Evolutionary conservation across 495 filamentous ascomycete species (phyloP).

Genomic region (Penicillium psychrofluorescens): DNA sequence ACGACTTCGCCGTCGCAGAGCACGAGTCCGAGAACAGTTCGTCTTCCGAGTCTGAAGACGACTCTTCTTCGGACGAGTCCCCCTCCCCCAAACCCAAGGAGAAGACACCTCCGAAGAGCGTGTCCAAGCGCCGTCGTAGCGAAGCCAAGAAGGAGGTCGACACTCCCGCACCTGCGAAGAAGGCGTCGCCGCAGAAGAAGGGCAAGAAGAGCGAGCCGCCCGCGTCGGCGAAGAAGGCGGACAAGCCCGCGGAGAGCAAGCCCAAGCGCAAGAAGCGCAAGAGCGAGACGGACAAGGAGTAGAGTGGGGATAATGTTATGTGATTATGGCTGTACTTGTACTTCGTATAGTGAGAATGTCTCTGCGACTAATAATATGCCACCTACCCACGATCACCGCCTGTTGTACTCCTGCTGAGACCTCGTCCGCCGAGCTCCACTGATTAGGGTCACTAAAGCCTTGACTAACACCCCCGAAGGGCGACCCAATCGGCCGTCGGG

Average conservation of each 20-base stretch:
- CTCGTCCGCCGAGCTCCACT: not conserved
- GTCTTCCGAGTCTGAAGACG: slow-evolving; percentile 40
- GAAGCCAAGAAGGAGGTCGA: slow-evolving; percentile 39
- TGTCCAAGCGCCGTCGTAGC: slow-evolving; percentile 40
- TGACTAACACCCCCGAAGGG: slow-evolving; percentile 18
- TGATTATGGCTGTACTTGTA: slow-evolving; percentile 3
- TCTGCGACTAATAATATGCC: too few species aligned
- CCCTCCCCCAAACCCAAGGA: slow-evolving; percentile 37
- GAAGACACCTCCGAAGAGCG: slow-evolving; percentile 47
- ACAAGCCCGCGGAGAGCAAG: slow-evolving; percentile 39
- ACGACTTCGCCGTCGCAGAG: slow-evolving; percentile 48
- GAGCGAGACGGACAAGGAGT: slow-evolving; percentile 34
- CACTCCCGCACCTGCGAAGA: slow-evolving; percentile 21
- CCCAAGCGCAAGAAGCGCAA: slow-evolving; percentile 62
- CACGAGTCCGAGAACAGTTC: slow-evolving; percentile 30
- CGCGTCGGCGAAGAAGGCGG: slow-evolving; percentile 47
- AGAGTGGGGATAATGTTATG: not conserved
- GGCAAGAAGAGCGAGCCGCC: slow-evolving; percentile 39
- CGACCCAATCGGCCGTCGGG: slow-evolving; percentile 16
- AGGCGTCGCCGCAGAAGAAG: slow-evolving; percentile 28
- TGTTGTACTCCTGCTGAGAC: too few species aligned
- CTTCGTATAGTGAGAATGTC: not conserved
- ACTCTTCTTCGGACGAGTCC: slow-evolving; percentile 39
- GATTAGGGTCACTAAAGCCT: slow-evolving; percentile 3
- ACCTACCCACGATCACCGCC: too few species aligned